Base-by-base conservation (phyloP, 768 basidiomycete species). In the Punctularia strigosozonata region DNA sequence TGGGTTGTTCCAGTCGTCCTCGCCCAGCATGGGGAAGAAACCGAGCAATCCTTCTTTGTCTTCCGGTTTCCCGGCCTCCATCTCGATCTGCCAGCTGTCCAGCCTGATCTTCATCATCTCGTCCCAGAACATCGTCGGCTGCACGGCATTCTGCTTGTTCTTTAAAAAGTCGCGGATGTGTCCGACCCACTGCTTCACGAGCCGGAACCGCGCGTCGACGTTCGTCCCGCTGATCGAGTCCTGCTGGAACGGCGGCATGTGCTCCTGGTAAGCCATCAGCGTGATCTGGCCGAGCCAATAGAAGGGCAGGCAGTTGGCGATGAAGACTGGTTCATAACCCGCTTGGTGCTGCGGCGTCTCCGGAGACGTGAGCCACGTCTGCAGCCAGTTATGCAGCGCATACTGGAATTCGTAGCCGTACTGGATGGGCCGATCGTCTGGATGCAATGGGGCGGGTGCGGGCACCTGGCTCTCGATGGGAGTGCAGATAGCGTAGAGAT, bases 201-300 rank as follows among this genome's bases (percentile, higher is more conserved):
- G 45, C 30, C 54, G 53, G 48, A 63, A 65, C 28, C 59, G 48
- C 6, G 54, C 49, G 40, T 64, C 62, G 21, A 55, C 53, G 22
- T 48, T 56, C 19, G 10, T 8, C 26, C 51, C 43, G 25, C 57
- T 58, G 36, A 50, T 49, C 2, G 54, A 56, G 25, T 51, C 47
- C 30, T 35, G 8, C 43, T 20, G 5, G 43, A 66, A 61, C 3
- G 64, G 64, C 17, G 63, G 58, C 7, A 65, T 37, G n/a, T 59
- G 63, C 31, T 69, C 65, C 45, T 71, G 68, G 38, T 63, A 52
- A 13, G 64, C 65, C 30, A 65, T 44, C 22, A 71, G 50, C 5
- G 68, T 62, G 22, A 69, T 60, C 46, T 72, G 64, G 7, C 66
- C 71, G 7, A 75, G 63, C 72, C 71, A 74, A 43, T 71, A 74